Evolutionary conservation across 352 stramenopile genomes (phyloP), one percentile per base, ranked within the genome.

Genomic region (Phytophthora meadii): DNA sequence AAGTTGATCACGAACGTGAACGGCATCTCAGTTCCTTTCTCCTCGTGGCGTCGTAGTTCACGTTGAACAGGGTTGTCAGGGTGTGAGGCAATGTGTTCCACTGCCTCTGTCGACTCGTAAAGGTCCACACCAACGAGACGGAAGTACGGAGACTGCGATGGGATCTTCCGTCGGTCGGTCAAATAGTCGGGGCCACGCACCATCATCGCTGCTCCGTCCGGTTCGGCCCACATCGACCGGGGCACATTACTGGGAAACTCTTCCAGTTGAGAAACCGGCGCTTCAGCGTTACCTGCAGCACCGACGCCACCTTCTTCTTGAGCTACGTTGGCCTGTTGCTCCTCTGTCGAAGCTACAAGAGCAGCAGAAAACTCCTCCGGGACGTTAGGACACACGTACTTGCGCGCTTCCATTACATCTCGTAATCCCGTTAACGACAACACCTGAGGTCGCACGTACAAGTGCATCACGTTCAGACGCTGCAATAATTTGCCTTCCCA

Each of bases 1-100:
- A 93, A 93, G 68, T 92, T 93, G 48, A 93, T 65, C 24, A 91
- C 77, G 59, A 93, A 93, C 22, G 84, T 91, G 58, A 92, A 92
- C 11, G 82, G 84, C 79, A 90, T 90, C 25, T 84, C 77, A 0
- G 81, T 86, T 25, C 79, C 79, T 54, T 68, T 65, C n/a, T 70
- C 76, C 39, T 85, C 76, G 57, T 92, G 81, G 3, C 82, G 78
- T 39, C 72, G 67, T 24, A 90, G 44, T 61, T 90, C 83, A 11
- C 72, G 67, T 47, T 93, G 84, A 50, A 93, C 68, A 8, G 87
- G 51, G 46, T 90, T 93, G 47, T 90, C 77, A 0, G 79, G 54
- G 12, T 72, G 79, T 0, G 77, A 76, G 9, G 81, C 81, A 48
- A 92, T 90, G 50, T 93, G 77, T 36, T 93, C 84, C 2, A 89